Percentiles rank a stretch among this genome's conserved stretches.
Conservation (phyloP, 441 rosid species). For the Bruguiera hainesii region DNA sequence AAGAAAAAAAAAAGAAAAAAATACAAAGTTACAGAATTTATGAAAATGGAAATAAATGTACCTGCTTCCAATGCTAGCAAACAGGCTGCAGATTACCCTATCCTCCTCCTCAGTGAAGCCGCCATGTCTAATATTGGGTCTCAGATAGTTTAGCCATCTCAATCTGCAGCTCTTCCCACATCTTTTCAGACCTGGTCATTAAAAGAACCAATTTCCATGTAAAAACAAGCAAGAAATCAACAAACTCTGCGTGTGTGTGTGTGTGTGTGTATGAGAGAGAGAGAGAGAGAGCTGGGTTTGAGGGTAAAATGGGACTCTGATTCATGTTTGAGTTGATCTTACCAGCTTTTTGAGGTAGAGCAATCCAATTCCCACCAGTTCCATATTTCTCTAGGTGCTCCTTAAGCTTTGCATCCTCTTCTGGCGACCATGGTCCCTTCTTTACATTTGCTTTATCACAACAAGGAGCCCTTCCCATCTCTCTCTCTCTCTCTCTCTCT, state of each 20-base stretch:
- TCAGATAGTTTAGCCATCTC: slow-evolving; percentile 64
- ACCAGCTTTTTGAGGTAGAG: slow-evolving; percentile 71
- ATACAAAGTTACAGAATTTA: background rate
- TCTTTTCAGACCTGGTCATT: slow-evolving; percentile 44
- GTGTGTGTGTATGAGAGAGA: background rate
- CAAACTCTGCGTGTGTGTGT: background rate
- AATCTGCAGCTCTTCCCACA: slow-evolving; percentile 76
- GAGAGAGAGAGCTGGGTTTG: background rate
- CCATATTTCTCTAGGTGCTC: slow-evolving; percentile 47
- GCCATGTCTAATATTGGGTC: slow-evolving; percentile 67
- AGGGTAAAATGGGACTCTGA: background rate
- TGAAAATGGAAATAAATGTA: background rate
- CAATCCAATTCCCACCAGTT: slow-evolving; percentile 64
- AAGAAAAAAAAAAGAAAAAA: background rate
- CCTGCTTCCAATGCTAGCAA: slow-evolving; percentile 67
- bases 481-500: slow-evolving; percentile 4
- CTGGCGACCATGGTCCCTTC: slow-evolving; percentile 76
- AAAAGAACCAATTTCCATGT: slow-evolving; percentile 3
- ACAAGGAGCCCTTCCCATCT: slow-evolving; percentile 79
- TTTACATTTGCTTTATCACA: slow-evolving; percentile 71
- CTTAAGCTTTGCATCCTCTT: slow-evolving; percentile 60
- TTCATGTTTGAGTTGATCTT: background rate
- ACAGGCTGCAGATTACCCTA: slow-evolving; percentile 44
- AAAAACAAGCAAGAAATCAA: background rate
- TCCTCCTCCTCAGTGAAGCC: slow-evolving; percentile 63